Evolutionary conservation across 768 basidiomycete genomes (phyloP), one percentile per base, ranked within the genome.

Genomic region (Lentinula boryana): DNA sequence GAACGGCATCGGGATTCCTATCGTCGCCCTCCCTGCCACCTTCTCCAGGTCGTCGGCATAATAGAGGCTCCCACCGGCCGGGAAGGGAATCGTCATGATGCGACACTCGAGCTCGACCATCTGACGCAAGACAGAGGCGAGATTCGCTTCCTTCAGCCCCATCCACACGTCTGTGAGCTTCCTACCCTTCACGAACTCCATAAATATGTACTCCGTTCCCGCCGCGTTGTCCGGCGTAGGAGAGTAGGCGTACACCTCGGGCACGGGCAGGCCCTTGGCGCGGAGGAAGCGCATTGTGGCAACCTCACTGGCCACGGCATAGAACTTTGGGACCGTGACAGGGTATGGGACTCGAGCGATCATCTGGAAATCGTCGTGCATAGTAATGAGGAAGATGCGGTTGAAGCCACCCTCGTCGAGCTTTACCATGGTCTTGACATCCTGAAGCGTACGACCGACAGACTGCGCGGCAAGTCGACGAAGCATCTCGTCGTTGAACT

Each of bases 51-150:
- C 81, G 12, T 76, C 6, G 8, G 73, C 48, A 56, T 72, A 82
- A 71, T 82, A 82, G 0, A 83, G 72, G 72, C 79, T 79, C 72
- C 81, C 79, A 52, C 80, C 77, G 70, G 77, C 80, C 23, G 78
- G 80, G 64, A 82, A 82, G 62, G 72, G 0, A 41, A 76, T 70
- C 18, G 75, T 76, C 80, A 80, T 81, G 72, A 82, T 79, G 7
- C 63, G 57, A 0, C 77, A 73, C 69, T 83, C 80, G 65, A 84
- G 71, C 63, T 81, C 31, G 68, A 65, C 71, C 68, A 83, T 70
- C 64, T 83, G 78, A 55, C 72, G 75, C 61, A 72, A 56, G 70
- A 82, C 50, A 0, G 78, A 81, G 65, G 68, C 61, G 65, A 80
- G 69, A 5, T 80, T 74, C 60, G 2, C 13, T 63, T 77, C 75